Base-by-base conservation (phyloP, 768 basidiomycete genomes). In the Chalciporus piperatus region DNA sequence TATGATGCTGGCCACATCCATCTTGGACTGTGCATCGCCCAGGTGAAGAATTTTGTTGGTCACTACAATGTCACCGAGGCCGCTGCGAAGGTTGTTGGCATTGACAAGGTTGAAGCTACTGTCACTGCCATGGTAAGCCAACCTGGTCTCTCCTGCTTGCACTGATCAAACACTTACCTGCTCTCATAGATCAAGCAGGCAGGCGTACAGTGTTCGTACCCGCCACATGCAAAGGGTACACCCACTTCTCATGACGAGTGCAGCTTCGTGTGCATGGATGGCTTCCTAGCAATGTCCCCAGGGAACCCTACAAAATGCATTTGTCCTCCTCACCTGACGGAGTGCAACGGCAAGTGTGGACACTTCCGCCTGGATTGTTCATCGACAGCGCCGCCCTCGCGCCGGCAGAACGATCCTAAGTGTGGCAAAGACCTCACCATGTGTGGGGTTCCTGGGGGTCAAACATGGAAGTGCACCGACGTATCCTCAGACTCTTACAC, bases 271-370 rank as follows among this genome's bases (percentile, higher is more conserved):
- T 71, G 71, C 48, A 50, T 12, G 3, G 59, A 68, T 32, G 67
- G 68, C 3, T 70, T 63, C 56, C 3, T 53, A 30, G 58, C 59
- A 2, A 63, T 55, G 38, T 61, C 65, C 4, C 3, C 55, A 0
- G 38, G 38, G 5, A 45, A 55, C 4, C 61, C 62, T 6, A 55
- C 60, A 2, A 45, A 58, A 17, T 74, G 72, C 48, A 22, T 55
- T 22, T 72, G 72, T 47, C 60, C 60, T 17, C 28, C 61, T 7
- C 54, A 60, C 8, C 19, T 57, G 23, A 59, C 20, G 16, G 66
- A 59, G 30, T 73, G 72, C 37, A 48, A 70, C 38, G 72, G 70
- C 44, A 51, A 61, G 49, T 73, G 70, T 30, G 59, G 65, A 11
- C 43, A 55, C 39, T 68, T 51, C 60, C 59, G 54, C 10, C 7